Evolutionary conservation across 768 basidiomycete species (phyloP), one percentile per base, ranked within the genome.

Genomic region (Hemileccinum impolitum): DNA sequence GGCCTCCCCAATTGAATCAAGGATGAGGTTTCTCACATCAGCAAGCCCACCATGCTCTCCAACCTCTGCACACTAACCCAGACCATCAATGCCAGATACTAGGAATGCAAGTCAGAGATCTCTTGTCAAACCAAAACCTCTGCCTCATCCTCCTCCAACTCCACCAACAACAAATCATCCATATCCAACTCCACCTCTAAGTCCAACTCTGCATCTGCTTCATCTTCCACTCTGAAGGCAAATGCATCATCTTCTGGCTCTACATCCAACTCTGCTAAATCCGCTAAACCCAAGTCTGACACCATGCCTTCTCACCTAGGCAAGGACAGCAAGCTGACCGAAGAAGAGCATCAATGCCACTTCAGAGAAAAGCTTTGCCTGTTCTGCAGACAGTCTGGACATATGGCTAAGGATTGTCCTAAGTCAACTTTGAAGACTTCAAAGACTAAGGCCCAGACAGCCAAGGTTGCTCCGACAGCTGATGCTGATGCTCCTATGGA

Each of bases 61-160:
- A 38, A 41, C 0, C 40, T 59, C 6, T 15, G 36, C 1, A 0
- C n/a, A 3, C 36, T 52, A 1, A 47, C 47, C 0, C 60, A 52
- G 12, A 11, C 11, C 0, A 44, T 53, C 17, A 48, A 61, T 25
- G 31, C 23, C 1, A 32, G 36, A 17, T 57, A 61, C 28, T 61
- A 53, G 55, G 41, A 59, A 34, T 38, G 19, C 7, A 47, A 56
- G 19, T 32, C 4, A 0, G 21, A 51, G 13, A 15, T 48, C 14
- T 5, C 0, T 4, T 23, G 8, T 3, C 37, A 53, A 39, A 4
- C 26, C 26, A 28, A 28, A 9, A 9, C 26, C 26, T 28, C 26
- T 28, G 26, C 5, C 5, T 28, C 26, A 28, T 5, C 4, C 26
- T 5, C 26, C 26, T 28, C 26, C 9, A 28, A 9, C 26, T 28